Base-by-base conservation (phyloP, 345 rosid species). In the Kernera saxatilis region DNA sequence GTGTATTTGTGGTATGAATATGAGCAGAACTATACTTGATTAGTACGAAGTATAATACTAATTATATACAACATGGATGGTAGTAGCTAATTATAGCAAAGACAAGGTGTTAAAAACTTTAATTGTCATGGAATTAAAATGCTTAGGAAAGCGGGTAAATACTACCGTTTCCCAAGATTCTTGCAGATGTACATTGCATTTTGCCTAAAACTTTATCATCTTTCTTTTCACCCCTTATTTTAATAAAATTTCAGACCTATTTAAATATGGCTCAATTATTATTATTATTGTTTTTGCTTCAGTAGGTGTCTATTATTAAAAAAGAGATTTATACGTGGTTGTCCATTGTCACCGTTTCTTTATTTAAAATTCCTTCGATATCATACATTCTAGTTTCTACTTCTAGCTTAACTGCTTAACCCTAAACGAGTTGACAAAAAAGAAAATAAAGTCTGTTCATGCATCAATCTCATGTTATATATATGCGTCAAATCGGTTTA, bases 171-270 rank as follows among this genome's bases (percentile, higher is more conserved):
- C 49, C 56, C 61, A 54, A 52, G 52, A 66, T 70, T 66, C 77
- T 29, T 45, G 69, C 73, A 36, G 56, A 76, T 57, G 68, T 77
- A 65, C 80, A 71, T 65, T 77, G 80, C 55, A 70, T 71, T 57
- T 65, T 71, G 64, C 77, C 75, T 33, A 37, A 14, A 63, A 46
- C 5, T 46, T 69, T 64, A 23, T 75, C 67, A 41, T 41, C 50
- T 74, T 19, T 52, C 18, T 43, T 11, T 23, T 33, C 19, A 17
- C 18, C 46, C 12, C 25, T 60, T 59, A 51, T 25, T 50, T 32
- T 30, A 33, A 27, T 37, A 45, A 26, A 33, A 32, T 67, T 14
- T 37, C 22, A 64, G 8, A 54, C 32, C 67, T 39, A 36, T 35
- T 60, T 43, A 3, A 46, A 73, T 13, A 23, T 5, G 60, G 3